Base-by-base conservation (phyloP, 2,329 filamentous ascomycete species). In the Botrytis cinerea region DNA sequence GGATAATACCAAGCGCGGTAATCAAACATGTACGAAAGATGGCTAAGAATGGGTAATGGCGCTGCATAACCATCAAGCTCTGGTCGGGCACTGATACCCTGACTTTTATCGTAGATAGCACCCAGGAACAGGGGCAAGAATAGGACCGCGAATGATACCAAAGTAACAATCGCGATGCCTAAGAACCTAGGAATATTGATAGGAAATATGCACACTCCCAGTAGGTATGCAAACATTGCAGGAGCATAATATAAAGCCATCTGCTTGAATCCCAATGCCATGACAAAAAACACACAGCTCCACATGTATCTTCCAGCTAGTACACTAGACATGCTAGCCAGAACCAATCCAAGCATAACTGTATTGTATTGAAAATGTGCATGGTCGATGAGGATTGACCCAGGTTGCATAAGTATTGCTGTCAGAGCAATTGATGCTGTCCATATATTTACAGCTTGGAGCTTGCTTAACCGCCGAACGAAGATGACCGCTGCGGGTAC, bases 171-270 rank as follows among this genome's bases (percentile, higher is more conserved):
- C 0, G 92, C 91, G 75, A 98, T 95, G 12, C 88, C 88, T 7
- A 96, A 77, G 38, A 98, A 88, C 4, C 94, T 90, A 0, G 87
- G 81, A 2, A 91, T 78, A 73, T 92, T 91, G 78, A 95, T 83
- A 0, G 95, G 95, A 76, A 91, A 91, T n/a, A 97, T 78, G 80
- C 95, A 98, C 79, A 91, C 90, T 14, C 95, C 96, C 0, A 98
- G 85, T 2, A 99, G 89, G 80, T 95, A 99, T 46, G 94, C 92
- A 81, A 98, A 98, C 73, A 98, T 91, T 32, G 92, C 91, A 22
- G 97, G 95, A 4, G 97, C 94, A 82, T 98, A 99, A 84, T 98
- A 99, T 25, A 99, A 87, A 1, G 95, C 95, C 97, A 99, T 99
- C 83, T 99, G 96, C 85, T 99, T 99, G 86, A 98, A 99, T 9